Base-by-base conservation (phyloP, 1,284 basidiomycete genomes). In the Ceratobasidium sp. region DNA sequence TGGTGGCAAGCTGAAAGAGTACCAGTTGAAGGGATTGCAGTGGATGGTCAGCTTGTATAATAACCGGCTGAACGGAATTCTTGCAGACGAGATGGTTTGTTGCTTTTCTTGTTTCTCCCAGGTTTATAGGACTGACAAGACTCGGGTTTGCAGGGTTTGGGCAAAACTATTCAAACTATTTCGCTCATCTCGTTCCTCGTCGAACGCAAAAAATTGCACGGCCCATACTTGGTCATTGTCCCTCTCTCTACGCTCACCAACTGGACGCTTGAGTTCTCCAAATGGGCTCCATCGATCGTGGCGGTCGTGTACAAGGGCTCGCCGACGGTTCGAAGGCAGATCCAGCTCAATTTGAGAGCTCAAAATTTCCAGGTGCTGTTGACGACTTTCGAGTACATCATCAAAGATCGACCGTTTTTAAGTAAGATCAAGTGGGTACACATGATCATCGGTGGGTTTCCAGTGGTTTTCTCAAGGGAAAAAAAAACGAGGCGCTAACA, bases 1-100 rank as follows among this genome's bases (percentile, higher is more conserved):
- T 34, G 91, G 92, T 73, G 93, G 93, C 57, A 91, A 90, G 14
- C 84, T 97, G 78, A 97, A 97, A 81, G 94, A 96, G 72, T 97
- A 97, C 80, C 95, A 97, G 81, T 76, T 96, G 76, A 96, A 95
- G 81, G 93, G 93, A 73, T 82, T 96, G 77, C 97, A 97, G 78
- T 99, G 97, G 97, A 95, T 99, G 86, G 97, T 98, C 75, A 97
- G 96, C 80, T 84, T 99, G 81, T 99, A 98, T 82, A 98, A 99
- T 83, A 98, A 99, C 83, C 92, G 93, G 78, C 89, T 99, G 77
- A 97, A 98, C 79, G 96, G 96, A 74, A 97, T 98, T 77, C 82
- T 98, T 36, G 96, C 96, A 76, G 97, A 99, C 79, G 97, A 99
- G 85, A 99, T 99, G 97, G 95, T 90, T n/a, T n/a, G n/a, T n/a